These are phyloP conservation scores for Diplocarpon rosae DNA, from an alignment of 2,329 filamentous ascomycete genomes.

Conservation along the genomic window DNA sequence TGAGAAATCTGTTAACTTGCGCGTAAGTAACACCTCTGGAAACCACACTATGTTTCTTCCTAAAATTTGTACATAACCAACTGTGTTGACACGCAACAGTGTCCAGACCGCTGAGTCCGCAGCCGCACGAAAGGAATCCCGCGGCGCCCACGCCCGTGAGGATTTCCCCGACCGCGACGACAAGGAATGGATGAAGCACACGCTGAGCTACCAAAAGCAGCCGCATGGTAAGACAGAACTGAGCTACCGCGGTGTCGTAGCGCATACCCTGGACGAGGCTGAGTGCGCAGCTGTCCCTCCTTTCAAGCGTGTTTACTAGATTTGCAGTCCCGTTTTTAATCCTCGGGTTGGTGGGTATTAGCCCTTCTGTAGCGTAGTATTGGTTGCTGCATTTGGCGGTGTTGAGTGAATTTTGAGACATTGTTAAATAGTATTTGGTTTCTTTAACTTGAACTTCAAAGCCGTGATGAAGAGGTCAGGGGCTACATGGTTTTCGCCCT, in stretches of 20 bases:
- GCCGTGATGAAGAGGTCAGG: neutral
- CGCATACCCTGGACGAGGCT: conserved; percentile 77
- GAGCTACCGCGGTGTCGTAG: conserved; percentile 73
- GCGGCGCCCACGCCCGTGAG: conserved; percentile 93
- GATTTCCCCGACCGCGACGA: conserved; percentile 95
- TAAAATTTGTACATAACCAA: conserved; percentile 1
- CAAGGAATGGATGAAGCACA: conserved; percentile 99
- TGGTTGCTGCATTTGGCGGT: conserved; percentile 2
- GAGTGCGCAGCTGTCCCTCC: conserved; percentile 96
- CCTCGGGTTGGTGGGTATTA: conserved; percentile 7
- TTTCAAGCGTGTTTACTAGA: conserved; percentile 86
- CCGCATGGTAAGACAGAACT: conserved; percentile 82
- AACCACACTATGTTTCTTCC: neutral
- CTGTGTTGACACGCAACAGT: conserved; percentile 31
- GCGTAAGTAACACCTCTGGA: conserved; percentile 11
- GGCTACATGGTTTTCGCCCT: neutral
- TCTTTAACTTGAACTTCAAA: neutral
- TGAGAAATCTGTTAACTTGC: conserved; percentile 92
- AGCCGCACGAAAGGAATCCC: conserved; percentile 90
- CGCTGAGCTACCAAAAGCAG: conserved; percentile 86
- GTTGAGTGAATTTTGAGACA: neutral
- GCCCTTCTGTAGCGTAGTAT: conserved; percentile 12
- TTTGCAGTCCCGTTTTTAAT: conserved; percentile 1
- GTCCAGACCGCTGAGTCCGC: conserved; percentile 86
- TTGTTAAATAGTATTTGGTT: too few relatives aligned